phyloP scores from a whole-genome alignment of 305 asterid genomes.

The Rubia peregrina region DNA sequence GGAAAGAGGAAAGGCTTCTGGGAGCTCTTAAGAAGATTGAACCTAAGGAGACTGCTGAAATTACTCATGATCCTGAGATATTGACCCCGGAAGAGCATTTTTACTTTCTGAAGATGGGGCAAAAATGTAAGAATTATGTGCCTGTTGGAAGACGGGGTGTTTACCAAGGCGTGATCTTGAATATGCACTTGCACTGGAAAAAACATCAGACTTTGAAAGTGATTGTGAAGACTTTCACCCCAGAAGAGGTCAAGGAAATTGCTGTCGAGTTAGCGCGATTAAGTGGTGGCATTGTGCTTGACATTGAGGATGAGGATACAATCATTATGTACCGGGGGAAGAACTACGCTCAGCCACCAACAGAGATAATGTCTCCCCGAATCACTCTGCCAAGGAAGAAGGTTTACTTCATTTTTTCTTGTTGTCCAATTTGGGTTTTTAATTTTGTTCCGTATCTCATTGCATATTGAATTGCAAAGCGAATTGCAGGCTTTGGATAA shows the following conservation, averaged over 20 bases:
- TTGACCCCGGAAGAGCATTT: constrained; percentile 97
- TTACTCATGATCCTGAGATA: constrained; percentile 90
- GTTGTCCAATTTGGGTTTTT: background rate
- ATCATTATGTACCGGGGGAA: constrained; percentile 93
- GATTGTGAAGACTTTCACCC: constrained; percentile 78
- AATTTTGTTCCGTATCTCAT: background rate
- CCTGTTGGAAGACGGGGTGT: constrained; percentile 95
- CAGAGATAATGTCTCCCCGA: constrained; percentile 94
- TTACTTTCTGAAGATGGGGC: constrained; percentile 89
- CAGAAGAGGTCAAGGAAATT: constrained; percentile 79
- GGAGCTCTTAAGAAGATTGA: constrained; percentile 71
- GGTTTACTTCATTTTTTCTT: constrained; percentile 30
- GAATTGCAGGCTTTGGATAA: constrained; percentile 78
- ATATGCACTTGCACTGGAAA: constrained; percentile 99
- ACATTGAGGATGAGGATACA: constrained; percentile 68
- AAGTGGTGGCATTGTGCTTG: constrained; percentile 94
- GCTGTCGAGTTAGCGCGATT: constrained; percentile 89
- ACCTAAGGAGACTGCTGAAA: constrained; percentile 71
- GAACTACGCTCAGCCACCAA: constrained; percentile 88
- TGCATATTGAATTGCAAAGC: constrained; percentile 2
- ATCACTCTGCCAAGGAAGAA: constrained; percentile 77
- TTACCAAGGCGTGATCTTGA: constrained; percentile 86
- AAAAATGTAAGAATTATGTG: constrained; percentile 85
- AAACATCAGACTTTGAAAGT: constrained; percentile 89
- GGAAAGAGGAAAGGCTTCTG: constrained; percentile 60